Base-by-base conservation (phyloP, 345 rosid genomes). In the Gossypioides kirkii region DNA sequence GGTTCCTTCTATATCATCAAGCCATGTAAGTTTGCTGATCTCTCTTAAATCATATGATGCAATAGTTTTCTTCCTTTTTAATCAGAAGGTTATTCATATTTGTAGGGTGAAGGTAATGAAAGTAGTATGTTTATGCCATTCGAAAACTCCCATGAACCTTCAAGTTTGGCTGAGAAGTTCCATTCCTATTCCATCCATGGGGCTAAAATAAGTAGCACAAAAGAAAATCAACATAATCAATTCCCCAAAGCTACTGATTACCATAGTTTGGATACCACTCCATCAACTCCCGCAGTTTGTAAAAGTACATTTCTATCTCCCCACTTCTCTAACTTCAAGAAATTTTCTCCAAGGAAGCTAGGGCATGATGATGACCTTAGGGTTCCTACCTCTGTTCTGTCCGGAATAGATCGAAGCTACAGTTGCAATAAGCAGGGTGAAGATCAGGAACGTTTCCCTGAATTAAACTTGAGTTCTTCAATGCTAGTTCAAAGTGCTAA, bases 71-170 rank as follows among this genome's bases (percentile, higher is more conserved):
- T 46, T 32, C 38, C 38, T 32, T 32, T 32, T 32, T 32, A 32
- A 32, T 32, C 38, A 32, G 38, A 32, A 32, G 38, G 38, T 32
- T 5, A 32, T 69, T 71, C 42, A 61, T 76, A 17, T 72, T 74
- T 61, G 69, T 66, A 89, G 92, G 83, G 77, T 50, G 84, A 77
- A 77, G 81, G 82, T 73, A 76, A 55, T 41, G 86, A 87, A 74
- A 86, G 77, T 77, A 82, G 76, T 25, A 63, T 65, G 62, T 73
- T 77, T 70, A 65, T 72, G 72, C 79, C 80, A 67, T 61, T 73
- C 55, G 49, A 76, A 53, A 80, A 84, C 76, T 71, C 84, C 60
- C 73, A 76, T 46, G 80, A 86, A 67, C 74, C 85, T 68, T 65
- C 81, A 3, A 54, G 67, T 73, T 77, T 76, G 74, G 56, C 84